Conservation (phyloP, 495 filamentous ascomycete species). For the Viridothelium virens region DNA sequence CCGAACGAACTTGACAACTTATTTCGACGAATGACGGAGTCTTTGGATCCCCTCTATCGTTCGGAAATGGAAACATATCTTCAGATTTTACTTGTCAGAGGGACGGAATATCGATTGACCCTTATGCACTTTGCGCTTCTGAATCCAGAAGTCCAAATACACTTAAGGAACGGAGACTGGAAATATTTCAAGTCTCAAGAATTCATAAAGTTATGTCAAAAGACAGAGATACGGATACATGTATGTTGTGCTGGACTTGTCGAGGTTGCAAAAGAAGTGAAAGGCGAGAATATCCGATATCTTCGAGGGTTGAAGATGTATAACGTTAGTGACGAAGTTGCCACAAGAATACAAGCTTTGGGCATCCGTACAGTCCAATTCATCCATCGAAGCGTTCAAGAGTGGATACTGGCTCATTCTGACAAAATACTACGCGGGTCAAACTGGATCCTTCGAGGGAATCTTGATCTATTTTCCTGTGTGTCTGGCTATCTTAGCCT, state of each 20-base stretch:
- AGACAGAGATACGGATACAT: slow-evolving; percentile 2
- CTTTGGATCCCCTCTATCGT: background rate
- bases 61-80: background rate
- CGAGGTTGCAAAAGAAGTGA: slow-evolving; percentile 1
- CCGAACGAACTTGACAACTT: background rate
- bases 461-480: background rate
- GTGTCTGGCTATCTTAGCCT: background rate
- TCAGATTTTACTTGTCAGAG: background rate
- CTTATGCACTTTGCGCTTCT: background rate
- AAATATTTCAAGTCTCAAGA: slow-evolving; percentile 9
- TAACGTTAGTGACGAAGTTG: background rate
- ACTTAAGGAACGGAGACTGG: background rate
- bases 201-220: background rate
- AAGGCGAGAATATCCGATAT: background rate
- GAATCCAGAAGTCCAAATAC: background rate
- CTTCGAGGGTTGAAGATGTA: background rate
- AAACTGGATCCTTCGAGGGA: background rate
- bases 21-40: background rate
- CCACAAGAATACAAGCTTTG: background rate
- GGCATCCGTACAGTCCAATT: background rate
- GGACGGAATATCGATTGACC: background rate
- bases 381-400: slow-evolving; percentile 9
- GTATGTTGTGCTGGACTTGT: slow-evolving; percentile 7
- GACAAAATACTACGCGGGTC: background rate
- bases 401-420: background rate